A percentile compares a stretch with the other conserved stretches of the same genome.
Evolutionary conservation across 2,329 filamentous ascomycete species (phyloP).

Genomic region (Delphinella strobiligena): DNA sequence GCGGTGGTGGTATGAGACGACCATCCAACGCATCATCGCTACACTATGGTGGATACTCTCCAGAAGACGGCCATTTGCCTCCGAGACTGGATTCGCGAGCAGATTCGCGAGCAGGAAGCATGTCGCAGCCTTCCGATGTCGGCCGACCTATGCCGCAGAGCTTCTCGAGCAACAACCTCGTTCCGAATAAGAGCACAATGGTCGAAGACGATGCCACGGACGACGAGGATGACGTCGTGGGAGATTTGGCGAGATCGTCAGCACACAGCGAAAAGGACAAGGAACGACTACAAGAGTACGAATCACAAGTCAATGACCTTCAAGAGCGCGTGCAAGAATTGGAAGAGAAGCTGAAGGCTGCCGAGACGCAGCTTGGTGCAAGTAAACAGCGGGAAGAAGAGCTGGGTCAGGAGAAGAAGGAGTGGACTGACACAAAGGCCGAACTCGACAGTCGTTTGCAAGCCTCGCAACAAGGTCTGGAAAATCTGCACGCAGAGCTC

Average conservation of each 20-base stretch:
- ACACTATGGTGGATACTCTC: constrained; percentile 14
- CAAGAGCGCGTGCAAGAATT: constrained; percentile 61
- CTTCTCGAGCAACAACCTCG: constrained; percentile 89
- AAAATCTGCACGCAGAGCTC: constrained; percentile 21
- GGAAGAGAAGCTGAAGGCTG: constrained; percentile 56
- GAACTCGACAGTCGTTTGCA: constrained; percentile 42
- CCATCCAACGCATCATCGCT: constrained; percentile 4
- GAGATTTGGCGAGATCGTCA: too few relatives aligned
- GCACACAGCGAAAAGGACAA: constrained; percentile 47
- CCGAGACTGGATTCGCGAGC: constrained; percentile 16
- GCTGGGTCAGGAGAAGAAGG: constrained; percentile 12
- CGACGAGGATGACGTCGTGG: constrained; percentile 48
- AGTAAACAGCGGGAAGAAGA: constrained; percentile 38
- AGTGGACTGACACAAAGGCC: constrained; percentile 42
- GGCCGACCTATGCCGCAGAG: constrained; percentile 75
- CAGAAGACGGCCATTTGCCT: constrained; percentile 8
- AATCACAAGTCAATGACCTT: constrained; percentile 62
- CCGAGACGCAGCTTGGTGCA: constrained; percentile 56
- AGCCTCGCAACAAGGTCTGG: constrained; percentile 9
- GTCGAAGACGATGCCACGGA: constrained; percentile 84
- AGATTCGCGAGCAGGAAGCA: constrained; percentile 25
- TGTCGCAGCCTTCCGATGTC: too few relatives aligned
- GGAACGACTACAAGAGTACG: constrained; percentile 68
- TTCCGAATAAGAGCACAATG: constrained; percentile 96
- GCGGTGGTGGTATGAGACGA: constrained; percentile 3